Evolutionary conservation across 2,329 filamentous ascomycete species (phyloP).

Genomic region (Trichoderma harzianum): DNA sequence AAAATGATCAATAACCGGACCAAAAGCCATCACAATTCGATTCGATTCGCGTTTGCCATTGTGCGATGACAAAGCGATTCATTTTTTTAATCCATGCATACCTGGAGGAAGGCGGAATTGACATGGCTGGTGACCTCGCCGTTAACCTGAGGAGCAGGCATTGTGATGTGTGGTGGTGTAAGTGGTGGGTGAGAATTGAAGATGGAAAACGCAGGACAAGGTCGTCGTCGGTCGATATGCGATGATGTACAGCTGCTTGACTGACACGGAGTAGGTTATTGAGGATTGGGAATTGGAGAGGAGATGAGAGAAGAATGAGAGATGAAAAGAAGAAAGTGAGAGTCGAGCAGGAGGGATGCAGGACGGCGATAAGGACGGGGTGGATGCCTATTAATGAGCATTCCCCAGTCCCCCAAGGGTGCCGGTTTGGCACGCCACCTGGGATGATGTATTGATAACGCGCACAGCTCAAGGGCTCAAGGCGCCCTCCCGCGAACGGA

Average conservation of each 20-base stretch:
- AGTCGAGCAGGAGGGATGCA: constrained; percentile 8
- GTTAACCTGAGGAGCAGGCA: constrained; percentile 47
- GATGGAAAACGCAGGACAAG: background rate
- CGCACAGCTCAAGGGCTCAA: constrained; percentile 1
- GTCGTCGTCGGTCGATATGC: background rate
- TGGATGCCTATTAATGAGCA: constrained; percentile 6
- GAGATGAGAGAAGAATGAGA: background rate
- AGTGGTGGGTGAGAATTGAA: background rate
- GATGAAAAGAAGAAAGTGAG: background rate
- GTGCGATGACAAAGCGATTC: background rate
- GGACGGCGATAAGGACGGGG: constrained; percentile 14
- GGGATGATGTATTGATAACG: constrained; percentile 20
- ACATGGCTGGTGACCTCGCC: constrained; percentile 46
- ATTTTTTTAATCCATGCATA: constrained; percentile 28
- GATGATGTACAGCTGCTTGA: background rate
- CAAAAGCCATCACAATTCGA: background rate
- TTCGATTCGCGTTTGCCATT: background rate
- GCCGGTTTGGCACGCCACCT: constrained; percentile 14
- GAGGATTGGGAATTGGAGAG: background rate
- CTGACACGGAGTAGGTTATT: background rate
- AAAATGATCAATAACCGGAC: background rate
- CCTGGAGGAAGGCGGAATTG: constrained; percentile 50
- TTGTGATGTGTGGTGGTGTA: constrained; percentile 24
- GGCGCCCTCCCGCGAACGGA: constrained; percentile 5
- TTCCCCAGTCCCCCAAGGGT: background rate